phyloP scores from a whole-genome alignment of 352 stramenopile species.

The Elongisporangium undulatum region DNA sequence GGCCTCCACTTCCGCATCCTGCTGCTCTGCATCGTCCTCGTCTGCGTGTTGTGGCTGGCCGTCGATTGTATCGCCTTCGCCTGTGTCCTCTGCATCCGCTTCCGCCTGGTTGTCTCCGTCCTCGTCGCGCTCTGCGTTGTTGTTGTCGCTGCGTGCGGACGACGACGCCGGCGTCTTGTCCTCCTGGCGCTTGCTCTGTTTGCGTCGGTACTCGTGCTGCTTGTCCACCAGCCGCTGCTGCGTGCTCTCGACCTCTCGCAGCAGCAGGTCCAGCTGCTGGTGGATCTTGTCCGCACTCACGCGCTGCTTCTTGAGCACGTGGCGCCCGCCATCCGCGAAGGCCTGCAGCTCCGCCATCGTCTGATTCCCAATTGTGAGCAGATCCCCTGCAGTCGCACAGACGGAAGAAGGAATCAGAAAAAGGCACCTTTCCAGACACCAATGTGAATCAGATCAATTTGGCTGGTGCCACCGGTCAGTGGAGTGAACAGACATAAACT shows the following conservation, averaged over 20 bases:
- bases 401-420: neutral
- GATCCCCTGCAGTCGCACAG: neutral
- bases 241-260: conserved; percentile 51
- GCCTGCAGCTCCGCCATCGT: conserved; percentile 26
- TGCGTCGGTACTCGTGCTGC: conserved; percentile 56
- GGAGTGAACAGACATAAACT: neutral
- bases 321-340: conserved; percentile 51
- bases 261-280: conserved; percentile 53
- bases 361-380: neutral
- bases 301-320: conserved; percentile 72
- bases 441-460: neutral
- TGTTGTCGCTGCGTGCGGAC: conserved; percentile 3
- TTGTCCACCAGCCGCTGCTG: conserved; percentile 55
- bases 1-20: conserved; percentile 60
- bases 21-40: conserved; percentile 22
- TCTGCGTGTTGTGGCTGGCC: neutral
- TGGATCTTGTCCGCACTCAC: conserved; percentile 56
- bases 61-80: neutral
- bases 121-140: conserved; percentile 16
- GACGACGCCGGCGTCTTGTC: conserved; percentile 5
- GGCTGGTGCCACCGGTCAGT: neutral
- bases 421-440: neutral
- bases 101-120: conserved; percentile 10
- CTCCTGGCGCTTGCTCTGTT: conserved; percentile 33
- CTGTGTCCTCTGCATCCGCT: conserved; percentile 5